Base-by-base conservation (phyloP, 345 rosid genomes). In the Jatropha curcas region DNA sequence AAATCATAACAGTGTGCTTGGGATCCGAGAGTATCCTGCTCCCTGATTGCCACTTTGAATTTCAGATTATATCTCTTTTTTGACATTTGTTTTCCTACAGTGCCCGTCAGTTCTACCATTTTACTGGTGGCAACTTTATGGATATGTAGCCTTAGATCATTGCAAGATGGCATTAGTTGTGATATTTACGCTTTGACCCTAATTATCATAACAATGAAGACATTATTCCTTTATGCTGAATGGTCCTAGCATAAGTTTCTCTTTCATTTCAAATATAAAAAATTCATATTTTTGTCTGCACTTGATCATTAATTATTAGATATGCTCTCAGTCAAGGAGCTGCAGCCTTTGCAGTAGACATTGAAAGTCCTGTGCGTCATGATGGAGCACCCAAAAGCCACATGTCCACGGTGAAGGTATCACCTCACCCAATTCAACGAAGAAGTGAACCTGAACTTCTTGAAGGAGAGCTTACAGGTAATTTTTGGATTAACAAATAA, bases 1-100 rank as follows among this genome's bases (percentile, higher is more conserved):
- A 82, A 95, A 95, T 79, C 98, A 95, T 79, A 95, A 95, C 70
- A 95, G 99, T 60, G 99, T 92, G 59, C 96, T 92, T 74, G 99
- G 99, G 73, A 91, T 95, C 63, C 86, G 99, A 86, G 98, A 94
- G 95, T 94, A 94, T 90, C 89, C 89, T 88, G 13, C 58, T 43
- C 30, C 25, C 19, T 20, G 9, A 7, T 12, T 6, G 45, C n/a
- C n/a, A n/a, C 7, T 33, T 22, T 72, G 45, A 41, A 41, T 41
- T 41, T 1, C 45, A 35, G 7, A 35, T 48, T 12, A 12, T 24
- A 6, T 5, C 27, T 33, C 2, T 33, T 52, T 31, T 28, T 22
- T 35, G 1, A 27, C 7, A 6, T 33, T 2, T 43, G 1, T 5
- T 70, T 4, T 58, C 1, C 55, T 41, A 4, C 20, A 27, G 20